These are phyloP conservation scores for Penicillium salamii DNA, from an alignment of 495 filamentous ascomycete species.

Conservation along the genomic window DNA sequence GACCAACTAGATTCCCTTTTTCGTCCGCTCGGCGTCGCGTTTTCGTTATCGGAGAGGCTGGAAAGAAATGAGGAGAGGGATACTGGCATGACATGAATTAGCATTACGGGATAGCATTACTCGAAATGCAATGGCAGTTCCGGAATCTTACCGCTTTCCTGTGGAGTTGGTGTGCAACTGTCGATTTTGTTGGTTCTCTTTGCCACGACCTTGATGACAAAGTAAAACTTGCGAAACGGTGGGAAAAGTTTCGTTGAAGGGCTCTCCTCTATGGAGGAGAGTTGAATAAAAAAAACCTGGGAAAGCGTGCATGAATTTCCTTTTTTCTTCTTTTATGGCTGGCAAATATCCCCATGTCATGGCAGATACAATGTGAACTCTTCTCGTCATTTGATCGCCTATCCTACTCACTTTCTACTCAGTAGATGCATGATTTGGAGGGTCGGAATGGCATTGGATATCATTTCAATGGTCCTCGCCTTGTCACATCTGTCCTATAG, in stretches of 20 bases:
- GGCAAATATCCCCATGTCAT: slow-evolving; percentile 45
- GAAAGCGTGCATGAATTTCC: slow-evolving; percentile 46
- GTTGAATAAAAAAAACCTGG: slow-evolving; percentile 32
- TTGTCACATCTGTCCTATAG: slow-evolving; percentile 9
- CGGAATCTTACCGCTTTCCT: slow-evolving; percentile 40
- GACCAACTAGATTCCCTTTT: slow-evolving; percentile 39
- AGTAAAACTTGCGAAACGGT: slow-evolving; percentile 17
- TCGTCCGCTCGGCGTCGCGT: slow-evolving; percentile 38
- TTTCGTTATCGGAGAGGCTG: slow-evolving; percentile 47
- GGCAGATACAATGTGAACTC: slow-evolving; percentile 43
- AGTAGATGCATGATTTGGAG: no score
- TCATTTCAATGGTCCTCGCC: neutral
- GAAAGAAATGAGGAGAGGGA: slow-evolving; percentile 35
- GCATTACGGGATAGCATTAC: slow-evolving; percentile 39
- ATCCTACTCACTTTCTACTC: no score
- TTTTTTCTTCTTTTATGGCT: slow-evolving; percentile 43
- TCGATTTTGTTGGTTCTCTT: slow-evolving; percentile 31
- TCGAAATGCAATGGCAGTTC: slow-evolving; percentile 38
- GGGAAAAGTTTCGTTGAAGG: slow-evolving; percentile 23
- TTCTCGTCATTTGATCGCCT: slow-evolving; percentile 30
- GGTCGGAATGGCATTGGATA: no score
- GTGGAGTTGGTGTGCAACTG: slow-evolving; percentile 39
- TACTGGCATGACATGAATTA: slow-evolving; percentile 44
- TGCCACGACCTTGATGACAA: slow-evolving; percentile 21
- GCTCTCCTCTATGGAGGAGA: slow-evolving; percentile 18